Conservation (phyloP, 192 early-diverging fungal species). For the Coemansia sp. region DNA sequence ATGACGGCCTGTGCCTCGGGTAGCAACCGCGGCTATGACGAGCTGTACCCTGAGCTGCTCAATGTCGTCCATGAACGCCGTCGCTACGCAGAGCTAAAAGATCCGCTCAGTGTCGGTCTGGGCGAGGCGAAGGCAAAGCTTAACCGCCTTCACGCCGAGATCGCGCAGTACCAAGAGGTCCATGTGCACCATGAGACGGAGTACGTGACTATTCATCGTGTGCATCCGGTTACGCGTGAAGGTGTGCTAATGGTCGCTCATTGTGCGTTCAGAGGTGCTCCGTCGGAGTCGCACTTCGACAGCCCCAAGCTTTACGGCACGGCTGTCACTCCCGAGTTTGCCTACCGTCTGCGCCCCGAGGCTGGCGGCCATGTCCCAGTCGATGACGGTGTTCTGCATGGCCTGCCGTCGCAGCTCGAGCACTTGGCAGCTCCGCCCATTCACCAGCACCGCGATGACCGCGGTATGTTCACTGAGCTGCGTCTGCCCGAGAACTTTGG, state of each 20-base stretch:
- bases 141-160: conserved; percentile 77
- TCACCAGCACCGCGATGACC: conserved; percentile 47
- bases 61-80: conserved; percentile 89
- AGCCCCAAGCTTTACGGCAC: conserved; percentile 70
- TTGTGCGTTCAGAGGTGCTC: conserved; percentile 73
- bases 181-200: conserved; percentile 97
- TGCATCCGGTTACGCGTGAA: conserved; percentile 87
- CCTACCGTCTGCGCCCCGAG: conserved; percentile 61
- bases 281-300: conserved; percentile 43
- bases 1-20: conserved; percentile 93
- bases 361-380: neutral
- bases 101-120: conserved; percentile 62
- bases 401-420: conserved; percentile 63
- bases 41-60: conserved; percentile 85
- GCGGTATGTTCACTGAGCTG: conserved; percentile 66
- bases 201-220: conserved; percentile 91
- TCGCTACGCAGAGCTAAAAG: conserved; percentile 70
- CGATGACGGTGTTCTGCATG: conserved; percentile 59
- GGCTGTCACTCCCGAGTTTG: conserved; percentile 59
- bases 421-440: conserved; percentile 60
- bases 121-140: conserved; percentile 71
- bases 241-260: conserved; percentile 93
- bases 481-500: conserved; percentile 70
- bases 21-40: conserved; percentile 98
- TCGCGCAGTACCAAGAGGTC: conserved; percentile 87